phyloP scores from a whole-genome alignment of 148 eudicot species.

The Salicornia ramosissima region DNA sequence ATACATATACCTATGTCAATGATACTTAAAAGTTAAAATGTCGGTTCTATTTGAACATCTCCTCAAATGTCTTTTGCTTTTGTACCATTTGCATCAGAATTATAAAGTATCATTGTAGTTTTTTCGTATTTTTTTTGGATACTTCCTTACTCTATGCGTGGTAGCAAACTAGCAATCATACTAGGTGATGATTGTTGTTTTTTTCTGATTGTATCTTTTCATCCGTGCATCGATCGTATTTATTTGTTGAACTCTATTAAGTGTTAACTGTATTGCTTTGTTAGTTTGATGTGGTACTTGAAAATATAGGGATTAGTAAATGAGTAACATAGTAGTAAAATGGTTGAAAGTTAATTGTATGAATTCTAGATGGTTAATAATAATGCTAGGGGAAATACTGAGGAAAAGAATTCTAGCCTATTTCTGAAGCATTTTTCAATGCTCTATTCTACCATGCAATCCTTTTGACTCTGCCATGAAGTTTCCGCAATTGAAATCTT shows the following conservation, averaged over 20 bases:
- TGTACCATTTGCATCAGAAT: not conserved
- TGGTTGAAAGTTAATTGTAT: too few relatives aligned
- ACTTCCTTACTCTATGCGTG: not conserved
- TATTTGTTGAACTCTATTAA: too few relatives aligned
- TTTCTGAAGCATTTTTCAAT: not conserved
- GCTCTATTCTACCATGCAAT: not conserved
- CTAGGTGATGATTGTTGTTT: not conserved
- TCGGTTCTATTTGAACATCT: not conserved
- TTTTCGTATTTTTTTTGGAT: not conserved
- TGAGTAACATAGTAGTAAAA: too few relatives aligned
- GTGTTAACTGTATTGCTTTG: too few relatives aligned
- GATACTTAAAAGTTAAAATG: constrained; percentile 9
- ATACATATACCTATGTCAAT: constrained; percentile 28
- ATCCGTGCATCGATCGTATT: not conserved
- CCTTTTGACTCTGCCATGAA: not conserved
- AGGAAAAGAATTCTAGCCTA: too few relatives aligned
- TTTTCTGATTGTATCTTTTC: not conserved
- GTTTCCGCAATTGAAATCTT: not conserved
- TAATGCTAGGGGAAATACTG: too few relatives aligned
- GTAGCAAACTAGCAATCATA: not conserved
- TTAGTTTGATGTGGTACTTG: too few relatives aligned
- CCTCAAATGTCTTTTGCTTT: not conserved
- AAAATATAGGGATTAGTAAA: too few relatives aligned
- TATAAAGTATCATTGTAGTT: not conserved
- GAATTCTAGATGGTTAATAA: too few relatives aligned